Base-by-base conservation (phyloP, 2,329 filamentous ascomycete genomes). In the Ustulina deusta region DNA sequence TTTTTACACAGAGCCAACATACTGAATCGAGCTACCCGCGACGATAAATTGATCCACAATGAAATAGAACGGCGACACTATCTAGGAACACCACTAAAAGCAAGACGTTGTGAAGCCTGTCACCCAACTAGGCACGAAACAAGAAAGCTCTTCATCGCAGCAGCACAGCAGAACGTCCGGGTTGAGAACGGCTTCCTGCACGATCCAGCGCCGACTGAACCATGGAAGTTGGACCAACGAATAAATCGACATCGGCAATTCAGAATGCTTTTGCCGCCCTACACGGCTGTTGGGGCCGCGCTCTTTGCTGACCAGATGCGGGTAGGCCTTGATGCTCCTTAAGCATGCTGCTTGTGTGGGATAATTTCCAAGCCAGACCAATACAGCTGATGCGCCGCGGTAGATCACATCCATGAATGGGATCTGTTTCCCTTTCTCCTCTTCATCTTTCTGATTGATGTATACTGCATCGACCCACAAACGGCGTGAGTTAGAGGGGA, bases 291-390 rank as follows among this genome's bases (percentile, higher is more conserved):
- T 25, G 1, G 55, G 55, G 36, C 34, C 32, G 46, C 55, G 55
- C 25, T 61, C 55, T 38, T 46, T 52, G n/a, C 56, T 25, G 4
- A 59, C 13, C 32, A 60, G 36, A 32, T 56, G 62, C 46, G 46
- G 48, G 32, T 65, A 61, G 10, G 55, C 40, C 6, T 42, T 36
- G 60, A 63, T 56, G 27, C 10, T 46, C 6, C 27, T 10, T 15
- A 65, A 42, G 13, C 63, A 65, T n/a, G 63, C 63, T 20, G 56
- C 56, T 42, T 61, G 48, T 17, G 13, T 38, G 15, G 63, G 63
- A 38, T 61, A 61, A 13, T 66, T 58, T 3, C 64, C 64, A 38
- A 66, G 59, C 64, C 64, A 66, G 15, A 66, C 64, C 5, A 66
- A 29, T 10, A 66, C 64, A 9, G 64, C 10, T 4, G 59, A 63